Evolutionary conservation across 352 stramenopile species (phyloP), one percentile per base, ranked within the genome.

Genomic region (Phytophthora brassicae): DNA sequence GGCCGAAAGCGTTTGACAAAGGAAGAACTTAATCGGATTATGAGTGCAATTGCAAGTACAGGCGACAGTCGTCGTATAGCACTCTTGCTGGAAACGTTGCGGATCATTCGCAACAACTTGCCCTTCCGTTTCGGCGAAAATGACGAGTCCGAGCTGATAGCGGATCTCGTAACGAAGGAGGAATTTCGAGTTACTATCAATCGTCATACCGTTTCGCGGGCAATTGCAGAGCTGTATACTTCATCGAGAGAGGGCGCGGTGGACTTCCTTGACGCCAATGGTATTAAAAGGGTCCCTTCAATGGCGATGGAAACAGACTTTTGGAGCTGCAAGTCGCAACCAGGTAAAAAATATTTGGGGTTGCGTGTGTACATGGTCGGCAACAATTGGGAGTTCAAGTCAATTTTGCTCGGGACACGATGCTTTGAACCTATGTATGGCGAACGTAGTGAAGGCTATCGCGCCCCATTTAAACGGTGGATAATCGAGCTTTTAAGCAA

Each of bases 281-380:
- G n/a, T n/a, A n/a, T n/a, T n/a, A n/a, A n/a, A n/a, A n/a, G n/a
- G n/a, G n/a, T n/a, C n/a, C n/a, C n/a, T n/a, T n/a, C n/a, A 57
- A 57, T 39, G 14, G 50, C 3, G 36, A 48, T 16, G 22, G 49
- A 16, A 28, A 20, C 39, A 52, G 44, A 28, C n/a, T n/a, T n/a
- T n/a, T n/a, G n/a, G n/a, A n/a, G n/a, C n/a, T n/a, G n/a, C n/a
- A n/a, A n/a, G n/a, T 44, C 13, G n/a, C n/a, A n/a, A n/a, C 26
- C 24, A 16, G 3, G 14, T 12, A 33, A 43, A 26, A 51, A 51
- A 11, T 44, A 41, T 22, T 54, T 9, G 54, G 43, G 28, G 8
- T 6, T 61, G 16, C 31, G 54, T 0, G 31, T 61, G 0, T 63
- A 56, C 38, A 26, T 56, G 0, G 33, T 62, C 12, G 55, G 56